These are phyloP conservation scores for Moesziomyces parantarcticus DNA, from an alignment of 1,284 basidiomycete genomes.

Conservation along the genomic window DNA sequence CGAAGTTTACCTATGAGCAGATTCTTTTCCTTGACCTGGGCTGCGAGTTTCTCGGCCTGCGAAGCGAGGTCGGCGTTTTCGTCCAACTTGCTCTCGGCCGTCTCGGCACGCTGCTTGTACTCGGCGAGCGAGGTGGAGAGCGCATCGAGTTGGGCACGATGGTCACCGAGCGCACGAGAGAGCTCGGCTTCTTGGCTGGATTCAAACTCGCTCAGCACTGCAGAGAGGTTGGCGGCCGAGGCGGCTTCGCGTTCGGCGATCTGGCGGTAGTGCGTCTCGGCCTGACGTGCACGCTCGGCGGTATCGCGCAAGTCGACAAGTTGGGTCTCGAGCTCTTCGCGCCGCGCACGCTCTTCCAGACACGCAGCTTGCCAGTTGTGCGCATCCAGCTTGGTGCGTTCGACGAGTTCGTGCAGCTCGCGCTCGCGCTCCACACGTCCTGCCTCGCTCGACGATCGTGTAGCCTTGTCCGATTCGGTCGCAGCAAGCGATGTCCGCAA, in stretches of 20 bases:
- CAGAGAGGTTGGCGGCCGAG: slow-evolving; percentile 84
- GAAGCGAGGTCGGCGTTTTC: slow-evolving; percentile 1
- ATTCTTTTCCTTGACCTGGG: slow-evolving; percentile 93
- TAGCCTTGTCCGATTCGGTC: neutral
- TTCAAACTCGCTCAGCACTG: slow-evolving; percentile 94
- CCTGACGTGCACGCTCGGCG: slow-evolving; percentile 66
- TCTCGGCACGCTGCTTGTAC: slow-evolving; percentile 84
- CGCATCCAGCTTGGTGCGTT: slow-evolving; percentile 52
- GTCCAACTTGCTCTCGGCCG: slow-evolving; percentile 75
- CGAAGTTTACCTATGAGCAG: slow-evolving; percentile 89
- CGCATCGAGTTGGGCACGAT: slow-evolving; percentile 78
- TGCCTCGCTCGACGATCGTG: neutral
- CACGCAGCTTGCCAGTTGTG: slow-evolving; percentile 37
- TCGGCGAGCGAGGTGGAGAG: slow-evolving; percentile 81
- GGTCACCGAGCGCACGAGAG: slow-evolving; percentile 81
- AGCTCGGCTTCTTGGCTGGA: slow-evolving; percentile 74
- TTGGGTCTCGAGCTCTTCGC: slow-evolving; percentile 73
- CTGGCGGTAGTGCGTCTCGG: slow-evolving; percentile 70
- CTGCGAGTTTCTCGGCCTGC: slow-evolving; percentile 69
- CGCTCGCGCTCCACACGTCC: slow-evolving; percentile 16
- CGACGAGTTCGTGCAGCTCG: slow-evolving; percentile 52
- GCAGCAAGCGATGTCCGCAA: slow-evolving; percentile 18
- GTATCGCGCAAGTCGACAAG: slow-evolving; percentile 71
- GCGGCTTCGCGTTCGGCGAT: slow-evolving; percentile 79
- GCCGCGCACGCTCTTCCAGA: slow-evolving; percentile 44